Conservation (phyloP, 257 asterid genomes). For the Linderniella brevidens region DNA sequence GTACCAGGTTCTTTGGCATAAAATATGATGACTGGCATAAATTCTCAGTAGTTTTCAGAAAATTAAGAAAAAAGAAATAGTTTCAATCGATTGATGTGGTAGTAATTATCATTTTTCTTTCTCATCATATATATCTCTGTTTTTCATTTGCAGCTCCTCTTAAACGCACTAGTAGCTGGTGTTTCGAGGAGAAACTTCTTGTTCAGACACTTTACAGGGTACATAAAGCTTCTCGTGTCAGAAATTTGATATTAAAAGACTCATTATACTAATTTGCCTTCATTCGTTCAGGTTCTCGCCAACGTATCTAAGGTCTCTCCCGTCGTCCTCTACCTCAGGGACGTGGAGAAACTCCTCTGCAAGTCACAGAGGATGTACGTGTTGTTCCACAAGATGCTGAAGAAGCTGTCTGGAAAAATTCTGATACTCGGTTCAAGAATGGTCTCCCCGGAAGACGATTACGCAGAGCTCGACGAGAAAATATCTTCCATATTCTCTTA, state of each 20-base stretch:
- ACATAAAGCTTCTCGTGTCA: neutral
- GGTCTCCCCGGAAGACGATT: constrained; percentile 28
- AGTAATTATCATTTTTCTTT: neutral
- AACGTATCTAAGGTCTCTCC: constrained; percentile 47
- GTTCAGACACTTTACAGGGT: constrained; percentile 79
- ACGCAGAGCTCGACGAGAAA: constrained; percentile 42
- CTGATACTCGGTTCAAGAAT: constrained; percentile 76
- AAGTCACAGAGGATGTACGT: constrained; percentile 36
- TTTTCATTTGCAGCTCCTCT: constrained; percentile 32
- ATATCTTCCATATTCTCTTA: constrained; percentile 57
- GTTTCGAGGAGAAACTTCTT: constrained; percentile 65
- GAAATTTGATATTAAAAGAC: too few species aligned
- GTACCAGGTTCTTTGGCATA: constrained; percentile 34
- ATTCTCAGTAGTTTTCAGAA: too few species aligned
- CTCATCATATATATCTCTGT: constrained; percentile 8
- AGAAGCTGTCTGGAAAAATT: constrained; percentile 52
- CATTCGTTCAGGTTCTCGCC: constrained; percentile 39
- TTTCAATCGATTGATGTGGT: neutral
- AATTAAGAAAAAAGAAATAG: too few species aligned
- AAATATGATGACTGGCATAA: neutral
- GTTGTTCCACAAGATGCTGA: constrained; percentile 72
- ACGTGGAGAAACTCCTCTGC: constrained; percentile 46
- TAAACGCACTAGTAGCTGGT: constrained; percentile 51
- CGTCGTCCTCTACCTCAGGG: constrained; percentile 63
- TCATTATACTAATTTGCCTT: too few species aligned